A percentile compares a stretch with the other conserved stretches of the same genome.
These are phyloP conservation scores for Phialophora tarda DNA, from an alignment of 2,329 filamentous ascomycete species.

Conservation along the genomic window DNA sequence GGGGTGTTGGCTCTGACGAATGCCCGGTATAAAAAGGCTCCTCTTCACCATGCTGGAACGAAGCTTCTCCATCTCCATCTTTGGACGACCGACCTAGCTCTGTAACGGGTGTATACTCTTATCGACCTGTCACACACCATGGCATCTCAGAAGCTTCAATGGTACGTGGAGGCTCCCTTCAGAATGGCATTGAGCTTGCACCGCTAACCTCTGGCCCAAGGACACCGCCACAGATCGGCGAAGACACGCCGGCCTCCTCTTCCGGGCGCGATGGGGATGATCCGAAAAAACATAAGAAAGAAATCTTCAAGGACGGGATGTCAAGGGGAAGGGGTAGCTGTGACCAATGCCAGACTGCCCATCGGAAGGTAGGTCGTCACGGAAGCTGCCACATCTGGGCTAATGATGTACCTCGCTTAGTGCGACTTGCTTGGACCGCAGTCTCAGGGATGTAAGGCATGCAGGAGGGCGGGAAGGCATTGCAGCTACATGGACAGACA, in stretches of 20 bases:
- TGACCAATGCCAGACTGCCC: neutral
- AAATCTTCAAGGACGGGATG: neutral
- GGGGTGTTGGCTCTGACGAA: neutral
- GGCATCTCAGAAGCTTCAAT: neutral
- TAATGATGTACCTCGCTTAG: neutral
- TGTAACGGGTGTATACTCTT: neutral
- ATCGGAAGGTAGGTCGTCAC: neutral
- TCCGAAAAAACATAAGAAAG: neutral
- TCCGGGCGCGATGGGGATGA: neutral
- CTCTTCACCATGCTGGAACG: neutral
- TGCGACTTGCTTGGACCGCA: neutral
- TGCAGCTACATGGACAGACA: neutral
- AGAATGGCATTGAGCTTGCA: neutral
- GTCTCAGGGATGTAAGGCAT: neutral
- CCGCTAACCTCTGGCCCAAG: neutral
- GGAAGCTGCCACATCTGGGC: neutral
- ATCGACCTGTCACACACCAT: neutral
- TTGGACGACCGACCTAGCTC: neutral
- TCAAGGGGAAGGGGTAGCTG: neutral
- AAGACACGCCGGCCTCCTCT: neutral
- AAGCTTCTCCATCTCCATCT: neutral
- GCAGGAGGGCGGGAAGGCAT: neutral
- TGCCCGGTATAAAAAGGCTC: neutral
- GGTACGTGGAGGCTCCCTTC: neutral
- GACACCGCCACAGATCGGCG: neutral